phyloP scores from a whole-genome alignment of 306 rosid species.

The Corylus americana region DNA sequence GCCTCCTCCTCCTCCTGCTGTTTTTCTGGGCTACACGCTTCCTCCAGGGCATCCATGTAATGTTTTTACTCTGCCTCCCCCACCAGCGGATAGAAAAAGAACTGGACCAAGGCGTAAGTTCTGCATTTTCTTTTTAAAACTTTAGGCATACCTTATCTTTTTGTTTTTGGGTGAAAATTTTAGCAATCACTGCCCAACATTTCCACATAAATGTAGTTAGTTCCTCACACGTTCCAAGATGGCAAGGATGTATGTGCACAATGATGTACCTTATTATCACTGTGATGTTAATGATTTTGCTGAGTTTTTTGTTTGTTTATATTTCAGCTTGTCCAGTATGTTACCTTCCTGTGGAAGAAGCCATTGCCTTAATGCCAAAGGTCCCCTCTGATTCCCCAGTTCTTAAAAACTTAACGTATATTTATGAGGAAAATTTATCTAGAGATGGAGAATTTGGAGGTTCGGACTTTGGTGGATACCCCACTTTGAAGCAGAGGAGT shows the following conservation, averaged over 20 bases:
- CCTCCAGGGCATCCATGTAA: slow-evolving; percentile 88
- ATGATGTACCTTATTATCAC: background rate
- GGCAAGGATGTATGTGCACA: background rate
- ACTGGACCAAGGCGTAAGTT: slow-evolving; percentile 90
- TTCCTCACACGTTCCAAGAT: background rate
- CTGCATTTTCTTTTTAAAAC: slow-evolving; percentile 14
- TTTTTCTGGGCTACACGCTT: slow-evolving; percentile 82
- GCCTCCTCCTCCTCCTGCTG: slow-evolving; percentile 63
- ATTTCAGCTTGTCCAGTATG: slow-evolving; percentile 92
- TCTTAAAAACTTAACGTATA: slow-evolving; percentile 62
- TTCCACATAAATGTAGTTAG: background rate
- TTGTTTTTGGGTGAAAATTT: background rate
- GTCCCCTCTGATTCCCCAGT: slow-evolving; percentile 74
- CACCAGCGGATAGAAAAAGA: slow-evolving; percentile 89
- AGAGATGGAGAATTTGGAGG: slow-evolving; percentile 82
- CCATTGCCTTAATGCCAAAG: slow-evolving; percentile 72
- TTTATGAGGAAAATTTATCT: slow-evolving; percentile 64
- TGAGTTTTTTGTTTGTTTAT: slow-evolving; percentile 33
- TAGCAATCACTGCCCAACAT: background rate
- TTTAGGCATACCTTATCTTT: background rate
- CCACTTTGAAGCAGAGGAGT: slow-evolving; percentile 74
- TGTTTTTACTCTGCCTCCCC: slow-evolving; percentile 80
- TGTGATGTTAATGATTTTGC: slow-evolving; percentile 1
- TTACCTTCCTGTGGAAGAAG: slow-evolving; percentile 93
- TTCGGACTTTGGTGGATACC: slow-evolving; percentile 95